Percentiles rank a stretch among this genome's conserved stretches.
Conservation (phyloP, 768 basidiomycete species). For the Leccinum subgranulosum region DNA sequence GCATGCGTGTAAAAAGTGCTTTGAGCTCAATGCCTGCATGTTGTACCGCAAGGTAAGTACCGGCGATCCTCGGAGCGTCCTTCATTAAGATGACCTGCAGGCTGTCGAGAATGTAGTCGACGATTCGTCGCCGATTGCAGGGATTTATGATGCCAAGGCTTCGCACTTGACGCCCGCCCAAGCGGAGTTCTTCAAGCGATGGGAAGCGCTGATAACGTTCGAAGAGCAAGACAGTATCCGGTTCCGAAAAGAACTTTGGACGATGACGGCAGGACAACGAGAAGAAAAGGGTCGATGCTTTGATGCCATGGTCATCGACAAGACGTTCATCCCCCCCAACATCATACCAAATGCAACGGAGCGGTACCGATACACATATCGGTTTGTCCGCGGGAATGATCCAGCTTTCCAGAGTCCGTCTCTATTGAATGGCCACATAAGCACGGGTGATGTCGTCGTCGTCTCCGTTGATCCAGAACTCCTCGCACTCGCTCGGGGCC, state of each 20-base stretch:
- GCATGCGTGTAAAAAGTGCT: constrained; percentile 77
- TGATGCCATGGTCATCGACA: constrained; percentile 68
- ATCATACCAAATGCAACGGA: constrained; percentile 37
- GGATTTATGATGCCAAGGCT: constrained; percentile 75
- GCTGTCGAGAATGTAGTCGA: constrained; percentile 67
- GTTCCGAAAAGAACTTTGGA: constrained; percentile 93
- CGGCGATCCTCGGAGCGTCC: neutral
- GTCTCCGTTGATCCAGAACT: constrained; percentile 85
- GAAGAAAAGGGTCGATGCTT: constrained; percentile 85
- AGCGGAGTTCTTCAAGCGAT: constrained; percentile 78
- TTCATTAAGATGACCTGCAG: constrained; percentile 34
- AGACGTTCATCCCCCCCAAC: constrained; percentile 32
- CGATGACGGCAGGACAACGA: constrained; percentile 75
- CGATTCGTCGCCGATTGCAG: constrained; percentile 50
- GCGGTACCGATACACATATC: constrained; percentile 79
- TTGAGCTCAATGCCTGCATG: constrained; percentile 84
- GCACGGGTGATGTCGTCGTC: constrained; percentile 76
- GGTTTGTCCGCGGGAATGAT: constrained; percentile 47
- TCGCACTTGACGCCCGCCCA: constrained; percentile 71
- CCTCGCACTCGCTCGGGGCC: constrained; percentile 82
- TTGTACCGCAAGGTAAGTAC: constrained; percentile 77
- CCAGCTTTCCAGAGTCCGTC: constrained; percentile 11
- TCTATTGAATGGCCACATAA: constrained; percentile 77
- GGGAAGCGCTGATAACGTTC: constrained; percentile 81
- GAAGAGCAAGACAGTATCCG: constrained; percentile 87